A percentile compares a stretch with the other conserved stretches of the same genome.
These are phyloP conservation scores for Shiraia bambusicola DNA, from an alignment of 2,329 filamentous ascomycete genomes.

Conservation along the genomic window DNA sequence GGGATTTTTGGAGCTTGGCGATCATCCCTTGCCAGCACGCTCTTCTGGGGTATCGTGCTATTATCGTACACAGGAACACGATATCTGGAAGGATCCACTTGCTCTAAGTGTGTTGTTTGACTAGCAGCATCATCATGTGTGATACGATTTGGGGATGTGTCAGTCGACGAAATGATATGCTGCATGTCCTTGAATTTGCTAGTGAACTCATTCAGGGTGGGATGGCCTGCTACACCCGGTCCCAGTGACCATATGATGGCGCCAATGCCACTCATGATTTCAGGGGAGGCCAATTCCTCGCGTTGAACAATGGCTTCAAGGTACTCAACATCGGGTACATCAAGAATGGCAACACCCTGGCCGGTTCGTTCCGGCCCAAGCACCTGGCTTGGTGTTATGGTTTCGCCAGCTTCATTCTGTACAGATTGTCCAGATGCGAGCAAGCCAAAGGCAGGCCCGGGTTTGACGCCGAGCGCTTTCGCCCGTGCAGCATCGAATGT, in stretches of 20 bases:
- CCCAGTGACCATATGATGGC: constrained; percentile 83
- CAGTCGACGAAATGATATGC: constrained; percentile 76
- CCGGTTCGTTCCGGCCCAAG: constrained; percentile 68
- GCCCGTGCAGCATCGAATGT: constrained; percentile 74
- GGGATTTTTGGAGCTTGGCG: constrained; percentile 10
- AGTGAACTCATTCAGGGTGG: constrained; percentile 70
- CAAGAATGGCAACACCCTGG: constrained; percentile 74
- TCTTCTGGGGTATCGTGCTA: constrained; percentile 45
- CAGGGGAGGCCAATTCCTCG: constrained; percentile 67
- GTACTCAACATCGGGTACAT: constrained; percentile 72
- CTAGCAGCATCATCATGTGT: constrained; percentile 66
- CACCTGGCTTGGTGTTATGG: constrained; percentile 85
- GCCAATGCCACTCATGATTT: constrained; percentile 67
- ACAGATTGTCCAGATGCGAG: constrained; percentile 67
- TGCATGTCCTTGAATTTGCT: constrained; percentile 59
- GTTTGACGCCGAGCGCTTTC: constrained; percentile 62
- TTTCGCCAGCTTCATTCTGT: constrained; percentile 62
- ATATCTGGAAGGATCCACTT: constrained; percentile 74
- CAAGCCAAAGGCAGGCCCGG: constrained; percentile 58
- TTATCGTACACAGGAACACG: constrained; percentile 68
- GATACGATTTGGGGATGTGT: constrained; percentile 74
- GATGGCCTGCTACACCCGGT: constrained; percentile 63
- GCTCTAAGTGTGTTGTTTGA: constrained; percentile 68
- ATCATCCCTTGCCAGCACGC: constrained; percentile 10
- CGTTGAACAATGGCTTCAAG: constrained; percentile 68